phyloP scores from a whole-genome alignment of 164 flowering plant genomes.

The Akebia trifoliata region DNA sequence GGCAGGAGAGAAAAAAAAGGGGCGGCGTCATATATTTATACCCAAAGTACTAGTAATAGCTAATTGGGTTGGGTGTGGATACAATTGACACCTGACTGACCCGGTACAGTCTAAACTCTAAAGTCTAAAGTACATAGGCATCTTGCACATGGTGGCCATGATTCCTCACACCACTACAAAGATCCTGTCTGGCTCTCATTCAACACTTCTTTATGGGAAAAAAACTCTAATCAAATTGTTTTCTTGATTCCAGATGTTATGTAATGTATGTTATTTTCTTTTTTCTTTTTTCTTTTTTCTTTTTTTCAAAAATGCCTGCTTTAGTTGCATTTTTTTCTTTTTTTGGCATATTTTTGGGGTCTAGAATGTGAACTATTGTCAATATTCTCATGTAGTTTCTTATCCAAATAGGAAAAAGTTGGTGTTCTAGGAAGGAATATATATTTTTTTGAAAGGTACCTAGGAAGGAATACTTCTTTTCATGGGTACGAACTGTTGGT shows the following conservation, averaged over 20 bases:
- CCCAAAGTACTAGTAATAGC: too few relatives aligned
- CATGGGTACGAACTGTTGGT: too few relatives aligned
- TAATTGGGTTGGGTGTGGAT: background rate
- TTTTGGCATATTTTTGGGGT: too few relatives aligned
- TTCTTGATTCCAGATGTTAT: background rate
- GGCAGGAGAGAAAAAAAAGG: too few relatives aligned
- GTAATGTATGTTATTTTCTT: background rate
- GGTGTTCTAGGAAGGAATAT: too few relatives aligned
- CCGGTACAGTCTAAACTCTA: background rate
- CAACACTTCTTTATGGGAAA: constrained; percentile 2
- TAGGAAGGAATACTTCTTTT: too few relatives aligned
- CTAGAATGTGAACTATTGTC: too few relatives aligned
- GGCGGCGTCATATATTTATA: too few relatives aligned
- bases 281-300: too few relatives aligned
- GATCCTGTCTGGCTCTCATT: background rate
- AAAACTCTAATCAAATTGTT: background rate
- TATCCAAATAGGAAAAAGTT: too few relatives aligned
- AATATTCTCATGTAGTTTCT: too few relatives aligned
- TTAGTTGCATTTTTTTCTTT: background rate
- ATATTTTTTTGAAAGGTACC: too few relatives aligned
- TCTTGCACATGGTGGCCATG: constrained; percentile 2
- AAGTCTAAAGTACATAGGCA: background rate
- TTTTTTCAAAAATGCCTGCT: background rate
- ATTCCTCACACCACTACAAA: constrained; percentile 3
- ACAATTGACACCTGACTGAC: background rate